phyloP scores from a whole-genome alignment of 805 yeast species.

The Ogataea trehalophila region DNA sequence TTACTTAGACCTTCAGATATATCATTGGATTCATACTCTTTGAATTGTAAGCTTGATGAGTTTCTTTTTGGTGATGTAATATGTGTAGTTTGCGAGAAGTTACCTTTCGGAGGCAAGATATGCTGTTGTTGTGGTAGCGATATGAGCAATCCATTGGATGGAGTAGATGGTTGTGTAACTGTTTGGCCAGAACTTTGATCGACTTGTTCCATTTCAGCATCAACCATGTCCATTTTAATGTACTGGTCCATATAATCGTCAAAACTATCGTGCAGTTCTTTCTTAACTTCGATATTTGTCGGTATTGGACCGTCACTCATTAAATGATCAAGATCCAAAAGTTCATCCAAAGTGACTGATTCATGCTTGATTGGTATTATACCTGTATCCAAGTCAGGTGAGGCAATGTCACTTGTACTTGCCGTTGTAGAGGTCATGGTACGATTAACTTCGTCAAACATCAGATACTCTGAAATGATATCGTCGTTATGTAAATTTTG shows the following conservation, averaged over 20 bases:
- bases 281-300: background rate
- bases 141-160: too few species aligned
- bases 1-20: background rate
- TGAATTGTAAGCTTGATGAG: slow-evolving; percentile 6
- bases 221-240: slow-evolving; percentile 18
- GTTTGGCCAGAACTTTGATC: too few species aligned
- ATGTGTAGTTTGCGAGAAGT: too few species aligned
- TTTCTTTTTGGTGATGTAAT: slow-evolving; percentile 1
- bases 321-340: slow-evolving; percentile 3
- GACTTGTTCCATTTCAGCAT: background rate
- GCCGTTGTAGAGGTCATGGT: slow-evolving; percentile 2
- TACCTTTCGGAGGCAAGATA: too few species aligned
- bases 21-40: slow-evolving; percentile 1
- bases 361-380: background rate
- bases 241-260: slow-evolving; percentile 19
- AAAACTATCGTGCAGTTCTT: slow-evolving; percentile 4
- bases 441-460: slow-evolving; percentile 8
- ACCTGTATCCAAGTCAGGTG: background rate
- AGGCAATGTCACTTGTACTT: background rate
- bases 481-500: background rate
- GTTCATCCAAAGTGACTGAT: slow-evolving; percentile 6
- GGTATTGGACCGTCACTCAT: background rate
- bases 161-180: background rate
- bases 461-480: slow-evolving; percentile 5
- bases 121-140: too few species aligned